These are phyloP conservation scores for Bisporella sp. DNA, from an alignment of 2,329 filamentous ascomycete genomes.

Conservation along the genomic window DNA sequence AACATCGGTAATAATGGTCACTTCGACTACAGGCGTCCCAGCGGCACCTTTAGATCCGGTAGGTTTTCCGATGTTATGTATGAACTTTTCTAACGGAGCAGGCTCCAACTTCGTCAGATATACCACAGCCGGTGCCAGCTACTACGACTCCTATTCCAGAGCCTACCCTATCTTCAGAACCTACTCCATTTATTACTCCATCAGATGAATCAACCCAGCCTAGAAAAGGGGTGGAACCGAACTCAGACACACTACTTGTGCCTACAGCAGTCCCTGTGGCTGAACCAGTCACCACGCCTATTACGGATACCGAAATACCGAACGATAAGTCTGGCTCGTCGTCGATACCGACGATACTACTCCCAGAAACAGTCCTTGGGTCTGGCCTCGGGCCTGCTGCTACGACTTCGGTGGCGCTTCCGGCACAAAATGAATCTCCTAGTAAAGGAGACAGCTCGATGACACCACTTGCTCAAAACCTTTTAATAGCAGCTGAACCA, in stretches of 20 bases:
- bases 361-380: constrained; percentile 1
- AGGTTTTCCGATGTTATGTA: no score
- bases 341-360: no score
- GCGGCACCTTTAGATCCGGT: no score
- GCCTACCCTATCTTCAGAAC: neutral
- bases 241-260: no score
- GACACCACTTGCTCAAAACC: constrained; percentile 17
- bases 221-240: no score
- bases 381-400: constrained; percentile 1
- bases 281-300: no score
- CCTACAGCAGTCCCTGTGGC: no score
- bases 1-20: neutral
- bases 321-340: no score
- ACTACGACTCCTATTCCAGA: constrained; percentile 4
- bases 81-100: no score
- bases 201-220: neutral
- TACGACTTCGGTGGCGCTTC: neutral
- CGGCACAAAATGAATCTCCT: neutral
- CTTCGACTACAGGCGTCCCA: neutral
- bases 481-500: constrained; percentile 21
- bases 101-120: neutral
- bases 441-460: constrained; percentile 9
- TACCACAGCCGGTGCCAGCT: neutral
- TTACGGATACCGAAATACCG: no score
- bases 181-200: neutral